phyloP scores from a whole-genome alignment of 306 rosid genomes.

The Vigna mungo region DNA sequence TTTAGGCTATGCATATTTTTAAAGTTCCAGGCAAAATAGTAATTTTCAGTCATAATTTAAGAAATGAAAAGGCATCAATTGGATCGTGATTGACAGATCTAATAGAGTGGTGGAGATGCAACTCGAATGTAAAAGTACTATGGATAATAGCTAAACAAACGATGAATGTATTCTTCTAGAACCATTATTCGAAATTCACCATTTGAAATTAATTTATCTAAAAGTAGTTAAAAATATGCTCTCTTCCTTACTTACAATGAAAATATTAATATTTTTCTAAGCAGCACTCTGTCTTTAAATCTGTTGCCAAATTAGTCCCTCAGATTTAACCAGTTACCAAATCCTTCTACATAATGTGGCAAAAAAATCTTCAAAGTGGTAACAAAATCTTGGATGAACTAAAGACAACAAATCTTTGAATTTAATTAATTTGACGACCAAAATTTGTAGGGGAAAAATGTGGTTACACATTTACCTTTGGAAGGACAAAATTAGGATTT shows the following conservation, averaged over 20 bases:
- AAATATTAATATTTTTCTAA: constrained; percentile 18
- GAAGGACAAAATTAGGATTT: neutral
- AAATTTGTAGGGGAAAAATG: neutral
- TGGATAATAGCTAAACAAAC: neutral
- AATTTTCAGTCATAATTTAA: constrained; percentile 8
- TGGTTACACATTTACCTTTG: neutral
- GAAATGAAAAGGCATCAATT: constrained; percentile 15
- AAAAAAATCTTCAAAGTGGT: neutral
- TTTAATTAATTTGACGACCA: neutral
- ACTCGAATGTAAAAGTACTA: neutral
- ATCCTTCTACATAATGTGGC: neutral
- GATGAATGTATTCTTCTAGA: constrained; percentile 24
- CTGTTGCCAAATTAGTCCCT: neutral
- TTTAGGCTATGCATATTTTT: constrained; percentile 20
- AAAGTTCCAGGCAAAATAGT: neutral
- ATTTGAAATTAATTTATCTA: constrained; percentile 5
- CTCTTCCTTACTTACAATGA: constrained; percentile 16
- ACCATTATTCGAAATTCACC: neutral
- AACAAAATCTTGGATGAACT: neutral
- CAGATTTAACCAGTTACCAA: neutral
- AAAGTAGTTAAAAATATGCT: constrained; percentile 1
- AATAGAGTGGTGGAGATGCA: neutral
- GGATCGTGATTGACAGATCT: constrained; percentile 8
- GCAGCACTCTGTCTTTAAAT: constrained; percentile 17
- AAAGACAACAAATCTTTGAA: neutral